Conservation (phyloP, 169 alveolate genomes). For the Theileria orientalis region DNA sequence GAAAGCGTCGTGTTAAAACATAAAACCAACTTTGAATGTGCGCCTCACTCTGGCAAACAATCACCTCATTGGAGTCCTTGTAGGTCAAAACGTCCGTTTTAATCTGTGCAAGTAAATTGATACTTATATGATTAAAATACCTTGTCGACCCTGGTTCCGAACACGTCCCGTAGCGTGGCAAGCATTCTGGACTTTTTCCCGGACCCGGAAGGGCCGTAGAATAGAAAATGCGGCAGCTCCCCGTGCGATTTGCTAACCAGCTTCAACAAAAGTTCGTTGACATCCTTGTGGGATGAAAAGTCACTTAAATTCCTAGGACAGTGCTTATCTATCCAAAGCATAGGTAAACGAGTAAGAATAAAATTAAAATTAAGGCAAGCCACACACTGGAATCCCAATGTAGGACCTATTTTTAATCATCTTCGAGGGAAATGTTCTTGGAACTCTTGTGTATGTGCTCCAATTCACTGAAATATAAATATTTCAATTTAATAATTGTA, state of each 20-base stretch:
- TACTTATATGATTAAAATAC: constrained; percentile 42
- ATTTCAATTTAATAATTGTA: constrained; percentile 10
- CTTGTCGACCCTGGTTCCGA: constrained; percentile 83
- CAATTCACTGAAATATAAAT: constrained; percentile 43
- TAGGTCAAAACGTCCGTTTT: constrained; percentile 79
- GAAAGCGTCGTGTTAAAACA: constrained; percentile 19
- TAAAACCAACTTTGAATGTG: constrained; percentile 92
- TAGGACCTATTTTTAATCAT: constrained; percentile 1
- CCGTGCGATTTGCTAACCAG: constrained; percentile 82
- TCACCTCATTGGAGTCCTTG: constrained; percentile 77
- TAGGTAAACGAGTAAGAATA: constrained; percentile 15
- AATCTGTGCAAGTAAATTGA: constrained; percentile 62
- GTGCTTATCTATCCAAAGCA: constrained; percentile 93
- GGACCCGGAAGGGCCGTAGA: constrained; percentile 98
- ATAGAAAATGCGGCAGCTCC: constrained; percentile 95
- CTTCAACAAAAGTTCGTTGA: constrained; percentile 79
- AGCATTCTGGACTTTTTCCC: constrained; percentile 95
- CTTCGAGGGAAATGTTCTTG: constrained; percentile 7
- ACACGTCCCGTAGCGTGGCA: constrained; percentile 88
- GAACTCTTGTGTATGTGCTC: constrained; percentile 28
- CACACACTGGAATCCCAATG: constrained; percentile 16
- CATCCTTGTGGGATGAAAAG: constrained; percentile 81
- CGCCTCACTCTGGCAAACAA: constrained; percentile 83
- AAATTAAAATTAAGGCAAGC: constrained; percentile 7
- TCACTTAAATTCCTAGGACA: constrained; percentile 86